Evolutionary conservation across 345 rosid species (phyloP).

Genomic region (Populus deltoides): DNA sequence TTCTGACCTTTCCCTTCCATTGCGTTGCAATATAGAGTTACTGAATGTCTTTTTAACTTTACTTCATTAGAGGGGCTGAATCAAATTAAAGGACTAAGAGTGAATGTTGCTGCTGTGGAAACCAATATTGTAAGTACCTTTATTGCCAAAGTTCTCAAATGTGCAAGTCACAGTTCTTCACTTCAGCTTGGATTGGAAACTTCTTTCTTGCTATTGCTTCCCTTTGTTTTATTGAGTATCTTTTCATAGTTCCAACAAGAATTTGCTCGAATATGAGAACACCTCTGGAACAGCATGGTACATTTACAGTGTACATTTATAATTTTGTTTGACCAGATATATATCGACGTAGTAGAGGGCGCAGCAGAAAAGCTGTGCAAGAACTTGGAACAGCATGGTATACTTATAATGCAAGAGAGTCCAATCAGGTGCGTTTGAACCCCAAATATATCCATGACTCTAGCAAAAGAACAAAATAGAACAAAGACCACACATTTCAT

Average conservation of each 20-base stretch:
- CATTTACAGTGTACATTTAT: neutral
- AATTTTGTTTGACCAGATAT: slow-evolving; percentile 44
- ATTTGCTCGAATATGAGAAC: neutral
- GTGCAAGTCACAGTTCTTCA: neutral
- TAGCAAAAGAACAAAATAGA: neutral
- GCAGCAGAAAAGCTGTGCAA: slow-evolving; percentile 51
- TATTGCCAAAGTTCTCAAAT: neutral
- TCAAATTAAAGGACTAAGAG: slow-evolving; percentile 65
- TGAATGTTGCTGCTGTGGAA: slow-evolving; percentile 65
- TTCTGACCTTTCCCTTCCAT: neutral
- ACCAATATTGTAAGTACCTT: slow-evolving; percentile 76
- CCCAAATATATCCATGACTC: slow-evolving; percentile 2
- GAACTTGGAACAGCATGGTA: slow-evolving; percentile 65
- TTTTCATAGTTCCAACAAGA: neutral
- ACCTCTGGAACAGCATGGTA: neutral
- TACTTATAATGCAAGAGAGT: slow-evolving; percentile 56
- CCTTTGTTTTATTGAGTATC: neutral
- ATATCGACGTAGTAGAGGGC: slow-evolving; percentile 48
- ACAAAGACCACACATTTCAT: neutral
- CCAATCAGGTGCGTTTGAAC: slow-evolving; percentile 45
- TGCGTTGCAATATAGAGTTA: neutral
- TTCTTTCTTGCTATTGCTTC: neutral
- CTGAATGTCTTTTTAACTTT: neutral
- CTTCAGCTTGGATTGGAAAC: neutral
- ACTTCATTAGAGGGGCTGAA: slow-evolving; percentile 58